Evolutionary conservation across 805 yeast species (phyloP).

Genomic region (Maudiozyma bulderi): DNA sequence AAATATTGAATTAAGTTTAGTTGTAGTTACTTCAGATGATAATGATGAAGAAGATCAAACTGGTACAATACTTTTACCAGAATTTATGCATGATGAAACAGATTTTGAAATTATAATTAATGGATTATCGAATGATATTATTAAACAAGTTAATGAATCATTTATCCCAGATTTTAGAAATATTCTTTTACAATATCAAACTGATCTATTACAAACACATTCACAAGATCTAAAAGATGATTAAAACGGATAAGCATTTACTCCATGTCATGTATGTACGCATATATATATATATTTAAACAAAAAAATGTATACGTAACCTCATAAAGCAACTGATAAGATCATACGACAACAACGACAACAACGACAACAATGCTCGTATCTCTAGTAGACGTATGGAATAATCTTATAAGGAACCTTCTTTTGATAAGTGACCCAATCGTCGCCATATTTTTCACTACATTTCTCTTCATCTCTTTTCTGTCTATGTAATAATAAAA

Average conservation of each 20-base stretch:
- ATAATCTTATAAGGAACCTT: slow-evolving; percentile 82
- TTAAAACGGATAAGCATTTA: background rate
- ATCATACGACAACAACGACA: background rate
- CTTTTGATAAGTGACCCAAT: slow-evolving; percentile 76
- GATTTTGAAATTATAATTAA: slow-evolving; percentile 53
- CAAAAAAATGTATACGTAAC: too few relatives aligned
- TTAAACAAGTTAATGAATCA: slow-evolving; percentile 34
- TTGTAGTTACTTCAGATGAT: slow-evolving; percentile 20
- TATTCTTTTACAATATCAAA: slow-evolving; percentile 50
- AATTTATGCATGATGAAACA: slow-evolving; percentile 69
- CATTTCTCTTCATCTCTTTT: slow-evolving; percentile 88
- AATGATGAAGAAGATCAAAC: slow-evolving; percentile 22
- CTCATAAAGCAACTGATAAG: background rate
- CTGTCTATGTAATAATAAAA: slow-evolving; percentile 80
- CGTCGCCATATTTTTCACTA: slow-evolving; percentile 69
- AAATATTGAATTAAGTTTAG: slow-evolving; percentile 40
- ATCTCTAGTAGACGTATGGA: slow-evolving; percentile 67
- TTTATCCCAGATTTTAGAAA: slow-evolving; percentile 44
- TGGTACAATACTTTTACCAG: slow-evolving; percentile 47
- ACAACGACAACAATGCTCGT: background rate
- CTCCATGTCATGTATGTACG: too few relatives aligned
- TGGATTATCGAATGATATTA: slow-evolving; percentile 29
- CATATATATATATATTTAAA: background rate
- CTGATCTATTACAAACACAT: slow-evolving; percentile 51
- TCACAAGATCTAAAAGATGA: slow-evolving; percentile 52